Percentiles rank a stretch among this genome's conserved stretches.
Evolutionary conservation across 352 stramenopile genomes (phyloP).

Genomic region (Pythium insidiosum): DNA sequence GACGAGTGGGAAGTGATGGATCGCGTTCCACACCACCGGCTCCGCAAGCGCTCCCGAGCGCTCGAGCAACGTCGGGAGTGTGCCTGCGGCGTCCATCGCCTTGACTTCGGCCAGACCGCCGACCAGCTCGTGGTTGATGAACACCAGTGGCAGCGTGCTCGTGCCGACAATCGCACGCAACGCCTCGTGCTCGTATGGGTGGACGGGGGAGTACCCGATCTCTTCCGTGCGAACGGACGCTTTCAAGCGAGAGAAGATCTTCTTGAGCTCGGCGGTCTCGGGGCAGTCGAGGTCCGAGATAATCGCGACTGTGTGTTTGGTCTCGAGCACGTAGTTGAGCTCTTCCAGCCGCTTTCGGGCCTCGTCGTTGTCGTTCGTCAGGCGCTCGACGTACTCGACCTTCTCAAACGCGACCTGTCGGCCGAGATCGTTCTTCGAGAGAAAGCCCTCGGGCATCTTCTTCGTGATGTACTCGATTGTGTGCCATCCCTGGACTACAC

Average conservation of each 20-base stretch:
- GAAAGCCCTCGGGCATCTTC: conserved; percentile 58
- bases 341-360: conserved; percentile 57
- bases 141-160: conserved; percentile 93
- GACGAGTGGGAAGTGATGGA: conserved; percentile 64
- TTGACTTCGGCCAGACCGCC: conserved; percentile 93
- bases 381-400: conserved; percentile 50
- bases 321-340: conserved; percentile 64
- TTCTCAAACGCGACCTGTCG: conserved; percentile 63
- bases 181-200: conserved; percentile 67
- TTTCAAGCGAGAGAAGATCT: conserved; percentile 64
- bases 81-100: conserved; percentile 68
- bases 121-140: conserved; percentile 90
- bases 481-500: conserved; percentile 71
- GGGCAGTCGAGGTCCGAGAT: conserved; percentile 93
- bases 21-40: conserved; percentile 59
- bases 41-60: conserved; percentile 59
- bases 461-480: conserved; percentile 68
- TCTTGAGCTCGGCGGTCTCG: conserved; percentile 87
- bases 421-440: conserved; percentile 57
- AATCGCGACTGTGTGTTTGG: conserved; percentile 86
- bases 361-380: conserved; percentile 53
- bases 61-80: conserved; percentile 84
- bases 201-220: conserved; percentile 40
- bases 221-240: conserved; percentile 45
- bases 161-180: conserved; percentile 88